phyloP scores from a whole-genome alignment of 2,329 filamentous ascomycete genomes.

The Ceratocystis ficicola region DNA sequence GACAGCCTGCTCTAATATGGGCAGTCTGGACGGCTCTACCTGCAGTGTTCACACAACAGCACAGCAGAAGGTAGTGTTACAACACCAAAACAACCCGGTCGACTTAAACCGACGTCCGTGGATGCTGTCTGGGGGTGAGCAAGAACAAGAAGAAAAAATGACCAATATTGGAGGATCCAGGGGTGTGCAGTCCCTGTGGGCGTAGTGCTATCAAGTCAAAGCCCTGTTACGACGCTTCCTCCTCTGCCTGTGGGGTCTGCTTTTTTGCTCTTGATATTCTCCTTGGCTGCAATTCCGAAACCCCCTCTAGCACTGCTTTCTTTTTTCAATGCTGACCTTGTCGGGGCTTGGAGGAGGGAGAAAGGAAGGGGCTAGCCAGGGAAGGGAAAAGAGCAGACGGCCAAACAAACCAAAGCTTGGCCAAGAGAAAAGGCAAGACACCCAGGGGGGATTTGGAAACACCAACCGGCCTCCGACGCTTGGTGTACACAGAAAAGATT shows the following conservation, averaged over 20 bases:
- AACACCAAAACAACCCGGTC: too few species aligned
- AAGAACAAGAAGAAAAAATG: too few species aligned
- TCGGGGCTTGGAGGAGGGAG: not conserved
- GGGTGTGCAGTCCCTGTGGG: not conserved
- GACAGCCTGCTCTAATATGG: slow-evolving; percentile 17
- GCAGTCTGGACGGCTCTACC: not conserved
- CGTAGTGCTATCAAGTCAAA: not conserved
- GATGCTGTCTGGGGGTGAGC: too few species aligned
- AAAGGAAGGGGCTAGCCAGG: not conserved
- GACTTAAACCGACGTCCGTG: too few species aligned
- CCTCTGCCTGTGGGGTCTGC: too few species aligned
- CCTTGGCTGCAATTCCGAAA: not conserved
- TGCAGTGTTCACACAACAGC: not conserved
- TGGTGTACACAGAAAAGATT: too few species aligned
- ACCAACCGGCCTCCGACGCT: too few species aligned
- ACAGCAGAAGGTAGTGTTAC: not conserved
- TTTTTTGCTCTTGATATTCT: not conserved
- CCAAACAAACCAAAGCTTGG: not conserved
- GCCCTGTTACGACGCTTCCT: not conserved
- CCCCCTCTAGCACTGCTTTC: not conserved
- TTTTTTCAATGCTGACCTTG: not conserved
- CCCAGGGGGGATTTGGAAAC: too few species aligned
- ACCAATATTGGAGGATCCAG: not conserved
- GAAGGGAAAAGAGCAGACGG: not conserved
- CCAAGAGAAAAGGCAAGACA: not conserved